Percentiles rank a stretch among this genome's conserved stretches.
These are phyloP conservation scores for Tubosaeta sp. DNA, from an alignment of 768 basidiomycete species.

Conservation along the genomic window DNA sequence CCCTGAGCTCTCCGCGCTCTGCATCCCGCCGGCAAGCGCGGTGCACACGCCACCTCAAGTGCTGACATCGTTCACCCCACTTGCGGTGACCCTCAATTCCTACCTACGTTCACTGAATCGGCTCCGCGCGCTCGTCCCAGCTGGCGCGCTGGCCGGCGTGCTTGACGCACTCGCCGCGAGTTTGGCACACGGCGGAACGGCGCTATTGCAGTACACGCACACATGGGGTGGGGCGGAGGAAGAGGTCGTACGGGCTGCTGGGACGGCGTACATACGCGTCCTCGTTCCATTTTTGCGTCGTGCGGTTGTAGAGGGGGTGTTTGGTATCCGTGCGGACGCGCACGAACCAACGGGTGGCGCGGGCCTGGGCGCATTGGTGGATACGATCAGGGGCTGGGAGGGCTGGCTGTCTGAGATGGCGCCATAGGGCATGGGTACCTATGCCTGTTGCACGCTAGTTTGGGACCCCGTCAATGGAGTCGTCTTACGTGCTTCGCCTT, in stretches of 20 bases:
- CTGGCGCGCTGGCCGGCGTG: constrained; percentile 50
- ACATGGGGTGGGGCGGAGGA: constrained; percentile 28
- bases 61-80: constrained; percentile 68
- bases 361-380: constrained; percentile 1
- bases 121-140: constrained; percentile 75
- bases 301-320: constrained; percentile 74
- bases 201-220: constrained; percentile 44
- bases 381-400: constrained; percentile 25
- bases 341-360: neutral
- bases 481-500: neutral
- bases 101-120: constrained; percentile 73
- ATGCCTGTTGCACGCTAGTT: neutral
- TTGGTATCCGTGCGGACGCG: constrained; percentile 36
- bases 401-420: constrained; percentile 23
- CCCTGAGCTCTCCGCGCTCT: constrained; percentile 22
- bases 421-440: neutral
- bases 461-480: neutral
- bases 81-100: constrained; percentile 71
- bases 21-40: constrained; percentile 25
- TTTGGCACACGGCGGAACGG: constrained; percentile 40
- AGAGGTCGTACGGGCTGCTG: constrained; percentile 44
- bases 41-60: constrained; percentile 68
- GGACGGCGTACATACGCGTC: constrained; percentile 54
- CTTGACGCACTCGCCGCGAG: constrained; percentile 46
- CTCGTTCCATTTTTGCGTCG: constrained; percentile 69